phyloP scores from a whole-genome alignment of 169 alveolate species.

The Eimeria praecox region DNA sequence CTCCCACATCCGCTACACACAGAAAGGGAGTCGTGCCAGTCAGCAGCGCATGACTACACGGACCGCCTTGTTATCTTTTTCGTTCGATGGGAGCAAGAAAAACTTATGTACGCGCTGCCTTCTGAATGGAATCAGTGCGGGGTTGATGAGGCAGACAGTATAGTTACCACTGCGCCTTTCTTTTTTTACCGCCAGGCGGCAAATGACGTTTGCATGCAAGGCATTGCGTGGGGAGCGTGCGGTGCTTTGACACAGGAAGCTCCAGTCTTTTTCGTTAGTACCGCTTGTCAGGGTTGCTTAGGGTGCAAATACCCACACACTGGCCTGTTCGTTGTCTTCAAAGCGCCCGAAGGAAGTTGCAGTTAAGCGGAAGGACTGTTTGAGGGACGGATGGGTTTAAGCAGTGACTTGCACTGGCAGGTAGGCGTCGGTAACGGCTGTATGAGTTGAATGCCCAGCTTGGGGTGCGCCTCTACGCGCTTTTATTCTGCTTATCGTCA shows the following conservation, averaged over 20 bases:
- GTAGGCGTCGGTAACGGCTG: constrained; percentile 44
- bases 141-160: neutral
- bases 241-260: constrained; percentile 14
- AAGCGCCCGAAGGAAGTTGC: neutral
- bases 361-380: neutral
- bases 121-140: neutral
- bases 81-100: neutral
- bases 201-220: neutral
- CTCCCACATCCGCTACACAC: neutral
- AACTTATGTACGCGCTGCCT: neutral
- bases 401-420: constrained; percentile 60
- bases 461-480: constrained; percentile 27
- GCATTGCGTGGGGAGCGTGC: neutral
- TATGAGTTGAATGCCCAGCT: neutral
- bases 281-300: neutral
- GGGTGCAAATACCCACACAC: neutral
- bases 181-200: neutral
- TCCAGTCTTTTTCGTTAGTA: neutral
- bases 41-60: neutral
- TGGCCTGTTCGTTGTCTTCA: neutral
- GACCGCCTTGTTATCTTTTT: neutral
- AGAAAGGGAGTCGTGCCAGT: neutral
- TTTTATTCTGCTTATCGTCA: constrained; percentile 68
- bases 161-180: neutral
- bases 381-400: neutral